These are phyloP conservation scores for Chalciporus sp. DNA, from an alignment of 1,284 basidiomycete genomes.

Conservation along the genomic window DNA sequence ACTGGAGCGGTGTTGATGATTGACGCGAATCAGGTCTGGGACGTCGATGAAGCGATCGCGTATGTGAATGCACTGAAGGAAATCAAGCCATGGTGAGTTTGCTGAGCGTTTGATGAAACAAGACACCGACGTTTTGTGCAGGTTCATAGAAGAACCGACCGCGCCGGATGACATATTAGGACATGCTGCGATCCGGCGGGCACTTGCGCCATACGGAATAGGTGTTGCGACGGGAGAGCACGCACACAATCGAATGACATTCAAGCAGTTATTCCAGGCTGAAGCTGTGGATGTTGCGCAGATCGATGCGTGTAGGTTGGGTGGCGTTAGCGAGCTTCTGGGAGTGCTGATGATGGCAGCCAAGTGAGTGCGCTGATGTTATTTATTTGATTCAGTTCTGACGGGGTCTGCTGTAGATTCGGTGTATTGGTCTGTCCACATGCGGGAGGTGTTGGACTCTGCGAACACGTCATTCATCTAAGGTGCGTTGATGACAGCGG, in stretches of 20 bases:
- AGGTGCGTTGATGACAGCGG: constrained; percentile 79
- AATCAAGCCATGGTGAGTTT: constrained; percentile 80
- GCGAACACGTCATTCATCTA: constrained; percentile 89
- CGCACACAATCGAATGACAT: constrained; percentile 93
- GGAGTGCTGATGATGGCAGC: constrained; percentile 91
- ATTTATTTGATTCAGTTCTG: constrained; percentile 1
- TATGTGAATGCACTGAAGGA: constrained; percentile 81
- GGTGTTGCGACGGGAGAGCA: constrained; percentile 97
- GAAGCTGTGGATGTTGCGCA: constrained; percentile 88
- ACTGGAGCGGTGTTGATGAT: constrained; percentile 92
- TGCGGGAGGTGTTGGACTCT: constrained; percentile 93
- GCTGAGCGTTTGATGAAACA: no score
- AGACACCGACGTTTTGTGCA: constrained; percentile 65
- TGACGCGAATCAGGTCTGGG: constrained; percentile 94
- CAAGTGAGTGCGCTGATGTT: constrained; percentile 79
- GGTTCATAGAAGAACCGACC: constrained; percentile 96
- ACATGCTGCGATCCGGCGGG: constrained; percentile 80
- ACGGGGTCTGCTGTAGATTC: constrained; percentile 48
- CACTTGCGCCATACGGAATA: constrained; percentile 81
- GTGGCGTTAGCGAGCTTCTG: constrained; percentile 91
- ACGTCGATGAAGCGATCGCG: constrained; percentile 85
- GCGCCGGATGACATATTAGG: constrained; percentile 91
- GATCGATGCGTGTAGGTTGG: constrained; percentile 92
- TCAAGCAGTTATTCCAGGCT: constrained; percentile 94
- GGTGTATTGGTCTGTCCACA: constrained; percentile 92